Evolutionary conservation across 306 rosid genomes (phyloP).

Genomic region (Lablab purpureus): DNA sequence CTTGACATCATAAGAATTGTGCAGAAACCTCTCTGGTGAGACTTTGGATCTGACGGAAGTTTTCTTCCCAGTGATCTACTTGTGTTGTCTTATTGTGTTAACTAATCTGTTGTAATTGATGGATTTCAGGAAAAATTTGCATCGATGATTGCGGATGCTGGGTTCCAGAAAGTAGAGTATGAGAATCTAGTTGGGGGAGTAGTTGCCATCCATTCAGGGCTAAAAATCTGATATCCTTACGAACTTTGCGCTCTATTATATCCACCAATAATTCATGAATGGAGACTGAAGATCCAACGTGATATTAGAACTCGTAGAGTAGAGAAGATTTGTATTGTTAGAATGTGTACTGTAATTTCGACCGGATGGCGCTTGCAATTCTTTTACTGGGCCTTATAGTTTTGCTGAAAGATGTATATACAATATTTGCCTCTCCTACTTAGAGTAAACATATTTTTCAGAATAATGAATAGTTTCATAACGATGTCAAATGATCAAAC

Average conservation of each 20-base stretch:
- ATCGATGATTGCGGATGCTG: constrained; percentile 83
- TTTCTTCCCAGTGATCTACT: constrained; percentile 15
- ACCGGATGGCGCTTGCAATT: constrained; percentile 34
- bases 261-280: constrained; percentile 31
- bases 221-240: constrained; percentile 60
- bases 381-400: neutral
- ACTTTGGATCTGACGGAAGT: constrained; percentile 8
- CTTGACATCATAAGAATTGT: constrained; percentile 12
- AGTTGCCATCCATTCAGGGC: constrained; percentile 89
- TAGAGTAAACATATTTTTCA: neutral
- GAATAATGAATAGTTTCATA: neutral
- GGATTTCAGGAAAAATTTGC: constrained; percentile 82
- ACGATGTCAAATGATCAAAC: neutral
- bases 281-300: constrained; percentile 18
- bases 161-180: constrained; percentile 88
- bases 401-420: constrained; percentile 1
- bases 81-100: constrained; percentile 6
- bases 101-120: constrained; percentile 39
- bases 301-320: constrained; percentile 24
- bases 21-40: constrained; percentile 30
- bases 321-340: constrained; percentile 25
- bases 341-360: constrained; percentile 36
- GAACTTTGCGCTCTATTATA: neutral
- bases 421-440: neutral
- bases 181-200: constrained; percentile 96